Percentiles rank a stretch among this genome's conserved stretches.
phyloP scores from a whole-genome alignment of 225 moss, liverwort and hornwort genomes.

The Physcomitrium patens region DNA sequence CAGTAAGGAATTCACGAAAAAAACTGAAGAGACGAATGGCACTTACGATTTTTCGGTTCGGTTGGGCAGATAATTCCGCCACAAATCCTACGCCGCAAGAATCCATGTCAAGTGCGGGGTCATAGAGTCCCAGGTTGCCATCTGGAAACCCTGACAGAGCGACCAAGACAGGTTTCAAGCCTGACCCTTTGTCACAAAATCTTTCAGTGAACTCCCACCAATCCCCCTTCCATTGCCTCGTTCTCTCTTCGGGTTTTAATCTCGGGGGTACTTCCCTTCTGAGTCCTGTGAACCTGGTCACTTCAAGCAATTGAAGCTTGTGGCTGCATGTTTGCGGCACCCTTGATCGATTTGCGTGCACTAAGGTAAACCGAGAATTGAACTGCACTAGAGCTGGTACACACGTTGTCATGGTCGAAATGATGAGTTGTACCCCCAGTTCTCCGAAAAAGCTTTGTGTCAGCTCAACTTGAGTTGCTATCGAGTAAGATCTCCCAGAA shows the following conservation, averaged over 20 bases:
- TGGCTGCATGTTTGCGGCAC: constrained; percentile 12
- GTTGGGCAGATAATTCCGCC: constrained; percentile 78
- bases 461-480: constrained; percentile 19
- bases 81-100: constrained; percentile 88
- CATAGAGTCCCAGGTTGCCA: constrained; percentile 70
- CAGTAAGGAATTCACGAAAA: not conserved
- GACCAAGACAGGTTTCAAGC: constrained; percentile 53
- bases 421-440: constrained; percentile 1
- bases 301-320: constrained; percentile 27
- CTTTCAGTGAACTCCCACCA: constrained; percentile 48
- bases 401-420: constrained; percentile 41
- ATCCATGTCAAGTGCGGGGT: constrained; percentile 79
- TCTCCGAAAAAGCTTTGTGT: constrained; percentile 4
- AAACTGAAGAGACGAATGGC: not conserved
- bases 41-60: constrained; percentile 69
- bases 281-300: constrained; percentile 46
- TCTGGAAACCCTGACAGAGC: constrained; percentile 72
- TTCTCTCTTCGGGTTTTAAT: constrained; percentile 30
- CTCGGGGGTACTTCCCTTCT: constrained; percentile 29
- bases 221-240: constrained; percentile 39
- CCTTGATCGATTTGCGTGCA: constrained; percentile 28
- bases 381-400: constrained; percentile 41
- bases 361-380: constrained; percentile 26
- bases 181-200: constrained; percentile 36
- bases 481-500: not conserved